These are phyloP conservation scores for Lenwebbia sp. DNA, from an alignment of 345 rosid species.

Conservation along the genomic window DNA sequence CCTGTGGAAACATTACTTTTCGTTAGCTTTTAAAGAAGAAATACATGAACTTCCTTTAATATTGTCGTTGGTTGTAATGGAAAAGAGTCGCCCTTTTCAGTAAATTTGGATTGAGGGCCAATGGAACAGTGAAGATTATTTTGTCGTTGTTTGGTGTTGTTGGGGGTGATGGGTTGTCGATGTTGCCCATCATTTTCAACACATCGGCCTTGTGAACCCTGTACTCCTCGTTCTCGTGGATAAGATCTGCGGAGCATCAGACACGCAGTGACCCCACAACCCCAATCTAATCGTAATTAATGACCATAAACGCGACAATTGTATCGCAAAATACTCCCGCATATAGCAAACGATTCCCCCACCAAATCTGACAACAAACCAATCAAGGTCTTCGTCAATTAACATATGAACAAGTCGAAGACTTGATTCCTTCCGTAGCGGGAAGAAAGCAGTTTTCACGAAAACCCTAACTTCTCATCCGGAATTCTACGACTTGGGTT, in stretches of 20 bases:
- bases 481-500: constrained; percentile 11
- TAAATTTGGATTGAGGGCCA: neutral
- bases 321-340: neutral
- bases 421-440: neutral
- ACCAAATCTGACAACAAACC: neutral
- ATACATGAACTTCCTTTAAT: neutral
- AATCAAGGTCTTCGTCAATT: neutral
- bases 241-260: constrained; percentile 23
- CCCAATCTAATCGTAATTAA: neutral
- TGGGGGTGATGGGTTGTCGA: neutral
- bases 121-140: neutral
- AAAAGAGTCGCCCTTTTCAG: neutral
- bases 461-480: constrained; percentile 4
- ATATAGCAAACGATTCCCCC: neutral
- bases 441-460: neutral
- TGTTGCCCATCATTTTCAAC: neutral
- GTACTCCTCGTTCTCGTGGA: constrained; percentile 2
- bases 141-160: neutral
- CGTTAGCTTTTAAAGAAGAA: neutral
- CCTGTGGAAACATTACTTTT: neutral
- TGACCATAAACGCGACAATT: neutral
- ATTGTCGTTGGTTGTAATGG: neutral
- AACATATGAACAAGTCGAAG: neutral
- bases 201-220: neutral
- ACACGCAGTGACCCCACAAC: neutral